phyloP scores from a whole-genome alignment of 257 asterid genomes.

The Plantago elongata region DNA sequence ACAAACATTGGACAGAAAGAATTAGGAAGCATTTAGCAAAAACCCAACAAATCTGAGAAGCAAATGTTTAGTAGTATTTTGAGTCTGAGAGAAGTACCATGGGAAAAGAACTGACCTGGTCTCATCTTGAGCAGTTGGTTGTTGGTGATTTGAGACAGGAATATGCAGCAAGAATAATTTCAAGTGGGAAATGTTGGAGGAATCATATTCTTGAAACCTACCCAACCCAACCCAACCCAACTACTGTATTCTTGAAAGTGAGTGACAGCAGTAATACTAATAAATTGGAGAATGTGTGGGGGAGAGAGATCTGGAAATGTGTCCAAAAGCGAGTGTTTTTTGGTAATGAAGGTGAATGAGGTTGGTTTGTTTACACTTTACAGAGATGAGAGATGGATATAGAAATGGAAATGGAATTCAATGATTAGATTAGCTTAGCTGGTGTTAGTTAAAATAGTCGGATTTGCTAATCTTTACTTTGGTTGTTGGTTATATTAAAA shows the following conservation, averaged over 20 bases:
- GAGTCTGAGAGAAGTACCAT: too few species aligned
- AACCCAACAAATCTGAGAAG: slow-evolving; percentile 14
- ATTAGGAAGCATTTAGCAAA: neutral
- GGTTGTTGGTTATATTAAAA: too few species aligned
- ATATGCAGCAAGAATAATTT: slow-evolving; percentile 22
- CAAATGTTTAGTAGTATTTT: neutral
- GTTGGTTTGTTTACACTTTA: too few species aligned
- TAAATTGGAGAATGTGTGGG: slow-evolving; percentile 8
- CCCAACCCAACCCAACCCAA: slow-evolving; percentile 31
- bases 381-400: too few species aligned
- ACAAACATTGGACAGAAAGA: neutral
- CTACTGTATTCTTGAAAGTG: slow-evolving; percentile 30
- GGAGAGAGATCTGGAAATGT: slow-evolving; percentile 12
- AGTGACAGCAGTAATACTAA: slow-evolving; percentile 24
- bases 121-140: slow-evolving; percentile 42
- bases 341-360: slow-evolving; percentile 35
- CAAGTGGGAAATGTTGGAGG: slow-evolving; percentile 21
- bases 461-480: too few species aligned
- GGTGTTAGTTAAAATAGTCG: too few species aligned
- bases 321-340: slow-evolving; percentile 28
- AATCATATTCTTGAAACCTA: slow-evolving; percentile 25
- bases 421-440: slow-evolving; percentile 24
- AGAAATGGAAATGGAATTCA: slow-evolving; percentile 18
- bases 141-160: slow-evolving; percentile 18
- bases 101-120: slow-evolving; percentile 37